A percentile compares a stretch with the other conserved stretches of the same genome.
Evolutionary conservation across 1,284 basidiomycete species (phyloP).

Genomic region (Rhodotorula sp.): DNA sequence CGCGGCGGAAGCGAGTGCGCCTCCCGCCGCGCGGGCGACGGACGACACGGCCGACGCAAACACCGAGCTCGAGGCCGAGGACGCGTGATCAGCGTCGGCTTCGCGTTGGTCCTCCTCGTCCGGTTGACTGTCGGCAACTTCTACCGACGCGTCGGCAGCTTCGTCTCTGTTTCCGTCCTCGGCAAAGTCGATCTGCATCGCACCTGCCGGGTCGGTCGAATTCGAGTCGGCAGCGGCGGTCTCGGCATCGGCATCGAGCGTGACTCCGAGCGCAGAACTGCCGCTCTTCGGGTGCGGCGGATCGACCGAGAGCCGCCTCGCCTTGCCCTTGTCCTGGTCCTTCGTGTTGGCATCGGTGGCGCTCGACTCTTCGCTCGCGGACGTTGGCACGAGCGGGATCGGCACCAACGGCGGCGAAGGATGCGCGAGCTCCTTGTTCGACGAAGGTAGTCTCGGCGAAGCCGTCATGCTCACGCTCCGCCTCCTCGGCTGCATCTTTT

Average conservation of each 20-base stretch:
- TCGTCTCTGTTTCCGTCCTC: not conserved
- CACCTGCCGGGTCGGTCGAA: accelerated
- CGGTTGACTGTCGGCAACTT: not conserved
- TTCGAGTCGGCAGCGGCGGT: not conserved
- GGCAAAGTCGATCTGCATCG: not conserved
- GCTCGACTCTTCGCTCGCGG: no score
- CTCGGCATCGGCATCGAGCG: not conserved
- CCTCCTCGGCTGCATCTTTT: not conserved
- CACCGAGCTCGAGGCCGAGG: not conserved
- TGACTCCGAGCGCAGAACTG: conserved; percentile 10
- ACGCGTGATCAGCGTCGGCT: no score
- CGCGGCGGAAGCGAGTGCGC: not conserved
- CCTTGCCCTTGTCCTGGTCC: not conserved
- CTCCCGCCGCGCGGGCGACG: not conserved
- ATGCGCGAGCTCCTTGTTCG: not conserved
- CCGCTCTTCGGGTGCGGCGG: not conserved
- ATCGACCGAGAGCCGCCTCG: not conserved
- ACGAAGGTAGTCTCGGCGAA: not conserved
- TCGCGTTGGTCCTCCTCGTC: not conserved
- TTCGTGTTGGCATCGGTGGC: not conserved
- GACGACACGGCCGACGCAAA: not conserved
- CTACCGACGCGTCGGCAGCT: not conserved
- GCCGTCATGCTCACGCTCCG: not conserved
- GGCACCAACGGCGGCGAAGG: conserved; percentile 19
- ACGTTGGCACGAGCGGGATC: not conserved